Evolutionary conservation across 176 grass and related monocot genomes (phyloP).

Genomic region (Carex cristatella): DNA sequence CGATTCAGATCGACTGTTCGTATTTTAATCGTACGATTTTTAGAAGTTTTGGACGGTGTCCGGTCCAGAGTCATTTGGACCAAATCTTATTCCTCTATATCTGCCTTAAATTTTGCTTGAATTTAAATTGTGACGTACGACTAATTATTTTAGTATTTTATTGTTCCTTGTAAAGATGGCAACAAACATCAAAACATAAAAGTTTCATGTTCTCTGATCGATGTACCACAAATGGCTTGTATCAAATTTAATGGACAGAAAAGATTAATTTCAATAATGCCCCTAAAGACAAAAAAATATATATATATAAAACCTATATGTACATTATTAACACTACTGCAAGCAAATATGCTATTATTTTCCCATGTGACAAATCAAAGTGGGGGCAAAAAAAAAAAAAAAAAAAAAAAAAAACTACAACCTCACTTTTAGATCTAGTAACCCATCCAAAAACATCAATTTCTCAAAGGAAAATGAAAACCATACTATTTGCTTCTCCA

Average conservation of each 20-base stretch:
- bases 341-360: neutral
- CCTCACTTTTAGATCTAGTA: neutral
- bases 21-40: no score
- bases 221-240: neutral
- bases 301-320: neutral
- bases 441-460: neutral
- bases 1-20: no score
- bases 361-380: neutral
- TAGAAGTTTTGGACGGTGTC: no score
- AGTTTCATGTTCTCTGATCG: neutral
- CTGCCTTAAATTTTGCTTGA: neutral
- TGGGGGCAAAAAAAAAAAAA: neutral
- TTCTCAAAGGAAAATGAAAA: neutral
- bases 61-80: no score
- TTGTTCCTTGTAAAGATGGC: conserved; percentile 5
- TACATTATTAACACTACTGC: neutral
- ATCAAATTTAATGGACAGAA: neutral
- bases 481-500: neutral
- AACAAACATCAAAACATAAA: neutral
- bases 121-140: neutral
- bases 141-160: neutral
- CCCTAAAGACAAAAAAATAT: neutral
- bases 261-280: neutral
- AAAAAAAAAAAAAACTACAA: neutral
- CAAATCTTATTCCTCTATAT: neutral